Evolutionary conservation across 192 early-diverging fungal genomes (phyloP).

Genomic region (Backusella sp.): DNA sequence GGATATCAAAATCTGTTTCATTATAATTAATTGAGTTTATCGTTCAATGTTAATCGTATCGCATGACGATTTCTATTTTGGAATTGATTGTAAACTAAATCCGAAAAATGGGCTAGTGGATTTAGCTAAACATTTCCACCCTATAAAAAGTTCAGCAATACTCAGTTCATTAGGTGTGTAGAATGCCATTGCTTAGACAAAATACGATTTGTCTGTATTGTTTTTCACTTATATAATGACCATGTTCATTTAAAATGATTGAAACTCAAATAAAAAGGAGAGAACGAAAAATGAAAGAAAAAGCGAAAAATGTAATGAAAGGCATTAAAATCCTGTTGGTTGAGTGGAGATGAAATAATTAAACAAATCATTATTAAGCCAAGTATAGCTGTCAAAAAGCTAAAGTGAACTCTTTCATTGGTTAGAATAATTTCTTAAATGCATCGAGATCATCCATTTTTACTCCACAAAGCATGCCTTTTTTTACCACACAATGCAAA

Average conservation of each 20-base stretch:
- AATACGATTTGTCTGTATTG: background rate
- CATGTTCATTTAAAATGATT: background rate
- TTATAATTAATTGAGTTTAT: background rate
- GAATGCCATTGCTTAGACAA: background rate
- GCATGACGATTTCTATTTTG: background rate
- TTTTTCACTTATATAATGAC: background rate
- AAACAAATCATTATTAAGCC: background rate
- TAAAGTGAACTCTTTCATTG: background rate
- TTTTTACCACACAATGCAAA: background rate
- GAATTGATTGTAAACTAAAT: background rate
- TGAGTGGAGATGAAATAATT: background rate
- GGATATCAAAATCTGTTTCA: background rate
- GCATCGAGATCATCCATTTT: background rate
- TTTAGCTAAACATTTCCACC: background rate
- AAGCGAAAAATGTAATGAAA: background rate
- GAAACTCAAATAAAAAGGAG: background rate
- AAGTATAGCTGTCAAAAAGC: background rate
- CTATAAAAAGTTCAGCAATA: background rate
- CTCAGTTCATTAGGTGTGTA: background rate
- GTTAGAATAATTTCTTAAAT: background rate
- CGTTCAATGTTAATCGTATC: background rate
- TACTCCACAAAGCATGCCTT: constrained; percentile 1
- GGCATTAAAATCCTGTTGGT: background rate
- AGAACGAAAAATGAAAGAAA: background rate
- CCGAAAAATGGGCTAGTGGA: background rate